A percentile compares a stretch with the other conserved stretches of the same genome.
phyloP scores from a whole-genome alignment of 2,329 filamentous ascomycete species.

The Ophiosphaerella korrae region DNA sequence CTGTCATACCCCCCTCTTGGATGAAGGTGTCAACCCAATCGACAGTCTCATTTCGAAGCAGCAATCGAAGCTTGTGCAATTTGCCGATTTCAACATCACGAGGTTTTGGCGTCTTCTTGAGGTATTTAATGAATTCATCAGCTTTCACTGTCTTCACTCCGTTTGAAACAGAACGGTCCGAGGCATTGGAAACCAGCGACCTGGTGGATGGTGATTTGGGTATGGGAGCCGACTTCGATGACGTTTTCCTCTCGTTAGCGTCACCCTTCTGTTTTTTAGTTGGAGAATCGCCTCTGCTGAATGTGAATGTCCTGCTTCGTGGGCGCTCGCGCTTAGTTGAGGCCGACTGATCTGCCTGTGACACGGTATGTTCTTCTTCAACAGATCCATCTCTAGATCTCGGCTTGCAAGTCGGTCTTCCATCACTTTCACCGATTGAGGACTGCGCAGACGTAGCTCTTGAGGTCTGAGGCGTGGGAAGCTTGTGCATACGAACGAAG shows the following conservation, averaged over 20 bases:
- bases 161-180: constrained; percentile 66
- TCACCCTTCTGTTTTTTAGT: constrained; percentile 75
- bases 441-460: constrained; percentile 53
- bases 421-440: constrained; percentile 42
- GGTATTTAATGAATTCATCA: constrained; percentile 83
- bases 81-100: constrained; percentile 90
- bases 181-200: constrained; percentile 60
- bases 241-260: constrained; percentile 55
- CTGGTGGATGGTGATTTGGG: constrained; percentile 67
- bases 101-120: constrained; percentile 80
- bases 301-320: constrained; percentile 78
- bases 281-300: constrained; percentile 73
- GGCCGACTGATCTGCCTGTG: constrained; percentile 18
- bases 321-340: constrained; percentile 55
- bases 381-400: constrained; percentile 39
- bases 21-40: constrained; percentile 95
- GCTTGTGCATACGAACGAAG: constrained; percentile 89
- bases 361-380: constrained; percentile 22
- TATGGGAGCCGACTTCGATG: constrained; percentile 73
- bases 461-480: constrained; percentile 56
- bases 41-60: constrained; percentile 93
- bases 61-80: constrained; percentile 85
- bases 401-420: constrained; percentile 39
- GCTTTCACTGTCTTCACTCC: constrained; percentile 76
- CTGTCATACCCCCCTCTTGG: constrained; percentile 85